These are phyloP conservation scores for Pyrus communis DNA, from an alignment of 306 rosid species.

Conservation along the genomic window DNA sequence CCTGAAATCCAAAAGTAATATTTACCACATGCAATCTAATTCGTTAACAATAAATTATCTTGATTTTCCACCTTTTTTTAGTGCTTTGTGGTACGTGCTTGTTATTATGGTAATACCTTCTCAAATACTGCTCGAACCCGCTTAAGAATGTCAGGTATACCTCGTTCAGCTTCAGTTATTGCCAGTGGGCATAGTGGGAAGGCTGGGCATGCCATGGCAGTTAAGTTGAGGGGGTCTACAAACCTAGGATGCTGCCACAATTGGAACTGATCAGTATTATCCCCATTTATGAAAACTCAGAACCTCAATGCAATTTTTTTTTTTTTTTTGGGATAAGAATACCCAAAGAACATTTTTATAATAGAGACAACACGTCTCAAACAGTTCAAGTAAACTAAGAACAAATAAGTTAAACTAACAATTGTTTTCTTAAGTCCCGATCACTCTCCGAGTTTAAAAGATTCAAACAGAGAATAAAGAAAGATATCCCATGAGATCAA, in stretches of 20 bases:
- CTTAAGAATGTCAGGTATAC: constrained; percentile 84
- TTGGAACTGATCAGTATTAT: constrained; percentile 19
- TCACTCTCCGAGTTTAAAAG: neutral
- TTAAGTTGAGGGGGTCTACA: constrained; percentile 89
- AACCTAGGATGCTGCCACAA: constrained; percentile 64
- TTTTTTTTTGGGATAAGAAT: no score
- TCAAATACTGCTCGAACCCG: constrained; percentile 85
- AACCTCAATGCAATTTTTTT: no score
- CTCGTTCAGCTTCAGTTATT: constrained; percentile 95
- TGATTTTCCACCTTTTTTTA: neutral
- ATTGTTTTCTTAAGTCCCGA: neutral
- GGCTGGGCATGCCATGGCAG: constrained; percentile 99
- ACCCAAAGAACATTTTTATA: neutral
- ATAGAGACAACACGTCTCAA: neutral
- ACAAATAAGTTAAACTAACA: neutral
- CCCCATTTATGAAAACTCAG: neutral
- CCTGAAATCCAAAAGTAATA: constrained; percentile 37
- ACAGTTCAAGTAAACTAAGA: neutral
- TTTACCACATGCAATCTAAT: constrained; percentile 1
- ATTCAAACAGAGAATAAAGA: neutral
- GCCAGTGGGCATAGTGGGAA: constrained; percentile 96
- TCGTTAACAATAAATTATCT: neutral
- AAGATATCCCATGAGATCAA: neutral
- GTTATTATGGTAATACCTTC: constrained; percentile 43
- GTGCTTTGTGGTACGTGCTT: neutral